Evolutionary conservation across 257 asterid species (phyloP).

Genomic region (Leptodermis oblonga): DNA sequence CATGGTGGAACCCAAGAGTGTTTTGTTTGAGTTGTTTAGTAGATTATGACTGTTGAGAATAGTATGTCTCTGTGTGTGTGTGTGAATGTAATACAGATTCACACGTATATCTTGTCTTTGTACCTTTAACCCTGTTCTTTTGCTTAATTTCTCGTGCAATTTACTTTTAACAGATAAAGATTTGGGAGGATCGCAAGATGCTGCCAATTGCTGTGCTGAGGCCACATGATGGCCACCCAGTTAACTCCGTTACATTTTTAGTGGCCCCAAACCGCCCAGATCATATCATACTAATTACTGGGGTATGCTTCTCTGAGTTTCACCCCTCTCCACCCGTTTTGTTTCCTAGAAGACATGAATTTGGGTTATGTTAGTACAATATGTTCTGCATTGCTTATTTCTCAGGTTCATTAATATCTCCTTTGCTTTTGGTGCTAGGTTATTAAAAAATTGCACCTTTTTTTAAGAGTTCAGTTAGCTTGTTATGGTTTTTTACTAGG

Average conservation of each 20-base stretch:
- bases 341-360: not conserved
- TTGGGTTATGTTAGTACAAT: conserved; percentile 2
- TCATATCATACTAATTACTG: conserved; percentile 91
- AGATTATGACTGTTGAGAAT: not conserved
- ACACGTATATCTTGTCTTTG: not conserved
- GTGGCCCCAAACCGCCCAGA: conserved; percentile 85
- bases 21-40: not conserved
- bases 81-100: not conserved
- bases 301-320: conserved; percentile 45
- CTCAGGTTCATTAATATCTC: not conserved
- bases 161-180: conserved; percentile 61
- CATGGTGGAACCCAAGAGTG: not conserved
- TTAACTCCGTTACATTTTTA: conserved; percentile 90
- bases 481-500: not conserved
- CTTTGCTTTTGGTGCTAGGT: not conserved
- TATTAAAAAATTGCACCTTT: not conserved
- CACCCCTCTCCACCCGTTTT: too few species aligned
- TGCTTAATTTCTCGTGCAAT: not conserved
- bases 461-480: not conserved
- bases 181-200: conserved; percentile 91
- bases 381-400: not conserved
- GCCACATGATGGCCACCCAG: conserved; percentile 96
- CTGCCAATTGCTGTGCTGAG: conserved; percentile 82
- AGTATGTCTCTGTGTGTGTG: not conserved
- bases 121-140: not conserved